A percentile compares a stretch with the other conserved stretches of the same genome.
Conservation (phyloP, 768 basidiomycete species). For the Tricholoma sp. region DNA sequence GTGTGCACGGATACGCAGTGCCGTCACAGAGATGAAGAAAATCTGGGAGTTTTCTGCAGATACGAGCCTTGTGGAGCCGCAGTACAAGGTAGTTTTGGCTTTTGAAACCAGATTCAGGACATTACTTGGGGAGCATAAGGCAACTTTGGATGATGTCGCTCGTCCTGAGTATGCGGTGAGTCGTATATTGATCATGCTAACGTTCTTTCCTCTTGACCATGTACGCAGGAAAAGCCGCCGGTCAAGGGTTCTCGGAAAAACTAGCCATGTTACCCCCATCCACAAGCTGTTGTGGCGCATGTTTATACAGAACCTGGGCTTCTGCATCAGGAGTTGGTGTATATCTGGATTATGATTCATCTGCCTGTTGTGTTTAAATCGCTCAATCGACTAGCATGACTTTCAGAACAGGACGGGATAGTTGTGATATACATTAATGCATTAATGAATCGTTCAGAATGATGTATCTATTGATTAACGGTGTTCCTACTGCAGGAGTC, state of each 20-base stretch:
- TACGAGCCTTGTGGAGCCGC: background rate
- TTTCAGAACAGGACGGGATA: no score
- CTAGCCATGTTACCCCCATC: no score
- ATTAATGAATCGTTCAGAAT: no score
- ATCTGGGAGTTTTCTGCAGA: conserved; percentile 17
- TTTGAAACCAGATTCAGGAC: conserved; percentile 7
- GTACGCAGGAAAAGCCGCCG: background rate
- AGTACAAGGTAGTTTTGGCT: conserved; percentile 9
- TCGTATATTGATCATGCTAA: background rate
- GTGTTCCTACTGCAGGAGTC: background rate
- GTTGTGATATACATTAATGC: no score
- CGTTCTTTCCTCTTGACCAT: background rate
- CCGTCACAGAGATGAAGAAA: conserved; percentile 15
- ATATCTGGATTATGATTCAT: no score
- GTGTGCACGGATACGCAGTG: conserved; percentile 15
- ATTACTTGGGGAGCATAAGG: conserved; percentile 2
- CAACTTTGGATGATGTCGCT: conserved; percentile 4
- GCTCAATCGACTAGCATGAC: no score
- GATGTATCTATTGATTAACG: background rate
- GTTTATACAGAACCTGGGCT: no score
- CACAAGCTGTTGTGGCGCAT: no score
- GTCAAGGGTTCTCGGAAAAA: background rate
- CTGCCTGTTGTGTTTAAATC: no score
- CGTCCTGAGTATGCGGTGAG: conserved; percentile 1
- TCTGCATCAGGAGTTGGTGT: no score